A percentile compares a stretch with the other conserved stretches of the same genome.
phyloP scores from a whole-genome alignment of 2,329 filamentous ascomycete species.

The Fusarium sp. region DNA sequence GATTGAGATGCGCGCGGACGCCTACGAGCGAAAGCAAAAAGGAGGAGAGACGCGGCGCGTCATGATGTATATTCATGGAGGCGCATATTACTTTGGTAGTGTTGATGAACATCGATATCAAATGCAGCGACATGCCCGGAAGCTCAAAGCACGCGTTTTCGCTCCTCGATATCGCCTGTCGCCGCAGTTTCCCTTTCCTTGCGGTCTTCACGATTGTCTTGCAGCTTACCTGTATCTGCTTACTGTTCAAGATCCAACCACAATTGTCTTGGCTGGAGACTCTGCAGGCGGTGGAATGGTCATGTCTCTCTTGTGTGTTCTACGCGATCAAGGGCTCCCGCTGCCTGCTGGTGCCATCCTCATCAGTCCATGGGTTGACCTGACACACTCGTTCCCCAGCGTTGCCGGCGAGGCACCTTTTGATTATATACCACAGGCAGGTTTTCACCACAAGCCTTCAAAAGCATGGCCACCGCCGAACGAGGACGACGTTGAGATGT shows the following conservation, averaged over 20 bases:
- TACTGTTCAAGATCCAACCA: conserved; percentile 76
- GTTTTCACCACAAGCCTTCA: conserved; percentile 92
- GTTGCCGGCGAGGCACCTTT: conserved; percentile 75
- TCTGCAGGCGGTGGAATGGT: conserved; percentile 95
- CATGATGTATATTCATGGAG: conserved; percentile 94
- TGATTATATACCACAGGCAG: conserved; percentile 88
- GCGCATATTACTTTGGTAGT: conserved; percentile 94
- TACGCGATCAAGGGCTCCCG: conserved; percentile 85
- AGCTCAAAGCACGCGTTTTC: conserved; percentile 89
- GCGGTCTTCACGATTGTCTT: conserved; percentile 88
- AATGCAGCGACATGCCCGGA: conserved; percentile 93
- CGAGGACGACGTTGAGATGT: conserved; percentile 72
- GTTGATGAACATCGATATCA: conserved; percentile 98
- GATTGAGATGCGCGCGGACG: conserved; percentile 92
- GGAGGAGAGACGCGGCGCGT: conserved; percentile 73
- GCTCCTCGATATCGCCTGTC: conserved; percentile 88
- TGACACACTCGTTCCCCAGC: conserved; percentile 95
- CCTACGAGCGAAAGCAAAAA: conserved; percentile 71
- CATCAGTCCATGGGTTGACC: conserved; percentile 94
- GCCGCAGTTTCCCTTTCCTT: conserved; percentile 96
- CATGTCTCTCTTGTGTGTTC: conserved; percentile 77
- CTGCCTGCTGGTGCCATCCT: conserved; percentile 89
- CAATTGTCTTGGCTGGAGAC: conserved; percentile 89
- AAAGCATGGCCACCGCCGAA: conserved; percentile 93
- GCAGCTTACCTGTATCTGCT: conserved; percentile 88